Conservation (phyloP, 2,329 filamentous ascomycete genomes). For the Colletotrichum camelliae region DNA sequence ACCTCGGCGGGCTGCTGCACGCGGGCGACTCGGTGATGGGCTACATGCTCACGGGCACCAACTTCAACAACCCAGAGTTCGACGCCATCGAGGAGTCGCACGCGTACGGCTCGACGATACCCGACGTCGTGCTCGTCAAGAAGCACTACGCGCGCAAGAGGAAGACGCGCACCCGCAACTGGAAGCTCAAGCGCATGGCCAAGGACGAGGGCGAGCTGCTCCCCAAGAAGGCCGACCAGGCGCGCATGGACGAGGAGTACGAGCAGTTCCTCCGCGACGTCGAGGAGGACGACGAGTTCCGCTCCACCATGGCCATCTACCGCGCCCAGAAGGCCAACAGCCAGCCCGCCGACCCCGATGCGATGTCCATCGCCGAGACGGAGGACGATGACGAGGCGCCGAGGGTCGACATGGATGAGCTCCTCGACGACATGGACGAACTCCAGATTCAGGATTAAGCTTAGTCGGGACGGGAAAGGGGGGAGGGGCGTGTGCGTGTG, state of each 20-base stretch:
- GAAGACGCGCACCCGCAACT: conserved; percentile 84
- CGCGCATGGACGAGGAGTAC: conserved; percentile 89
- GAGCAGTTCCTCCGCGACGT: conserved; percentile 97
- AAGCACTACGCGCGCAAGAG: conserved; percentile 90
- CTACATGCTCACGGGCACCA: conserved; percentile 87
- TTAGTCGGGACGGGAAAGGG: background rate
- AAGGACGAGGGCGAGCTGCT: conserved; percentile 88
- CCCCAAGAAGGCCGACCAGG: conserved; percentile 86
- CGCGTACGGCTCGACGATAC: conserved; percentile 79
- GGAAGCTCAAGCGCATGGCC: conserved; percentile 93
- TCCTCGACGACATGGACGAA: conserved; percentile 94
- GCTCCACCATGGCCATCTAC: conserved; percentile 85
- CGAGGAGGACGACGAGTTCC: conserved; percentile 90
- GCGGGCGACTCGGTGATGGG: conserved; percentile 89
- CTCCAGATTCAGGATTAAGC: conserved; percentile 69
- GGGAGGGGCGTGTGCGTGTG: background rate
- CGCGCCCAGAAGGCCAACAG: conserved; percentile 64
- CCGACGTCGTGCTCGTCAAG: conserved; percentile 95
- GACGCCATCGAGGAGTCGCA: conserved; percentile 82
- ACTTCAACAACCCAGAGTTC: conserved; percentile 89
- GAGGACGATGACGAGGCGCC: conserved; percentile 70
- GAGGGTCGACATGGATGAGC: conserved; percentile 77
- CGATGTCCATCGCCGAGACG: conserved; percentile 72
- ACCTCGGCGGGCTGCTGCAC: conserved; percentile 84
- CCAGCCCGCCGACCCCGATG: conserved; percentile 56